phyloP scores from a whole-genome alignment of 257 asterid genomes.

The Solanum chilense region DNA sequence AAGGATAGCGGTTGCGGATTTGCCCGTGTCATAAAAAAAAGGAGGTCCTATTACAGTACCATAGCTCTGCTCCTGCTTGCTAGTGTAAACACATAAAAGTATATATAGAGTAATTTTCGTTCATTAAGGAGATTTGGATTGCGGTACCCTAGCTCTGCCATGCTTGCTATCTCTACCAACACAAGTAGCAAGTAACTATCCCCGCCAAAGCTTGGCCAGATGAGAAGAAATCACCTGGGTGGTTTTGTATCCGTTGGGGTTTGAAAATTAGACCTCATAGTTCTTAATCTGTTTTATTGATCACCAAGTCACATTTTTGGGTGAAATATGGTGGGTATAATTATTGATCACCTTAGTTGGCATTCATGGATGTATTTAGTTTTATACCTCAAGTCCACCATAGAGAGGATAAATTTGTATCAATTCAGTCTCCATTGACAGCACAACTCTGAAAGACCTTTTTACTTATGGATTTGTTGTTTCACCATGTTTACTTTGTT shows the following conservation, averaged over 20 bases:
- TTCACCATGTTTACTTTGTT: neutral
- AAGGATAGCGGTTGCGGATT: neutral
- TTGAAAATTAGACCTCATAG: neutral
- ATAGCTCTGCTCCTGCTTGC: neutral
- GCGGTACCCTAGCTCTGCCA: neutral
- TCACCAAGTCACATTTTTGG: neutral
- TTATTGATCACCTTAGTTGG: neutral
- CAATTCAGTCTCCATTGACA: neutral
- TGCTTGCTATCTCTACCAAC: neutral
- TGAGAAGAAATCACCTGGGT: neutral
- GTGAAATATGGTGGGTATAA: neutral
- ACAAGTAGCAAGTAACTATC: neutral
- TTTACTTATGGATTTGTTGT: neutral
- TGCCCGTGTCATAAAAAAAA: neutral
- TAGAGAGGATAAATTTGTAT: neutral
- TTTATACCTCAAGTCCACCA: neutral
- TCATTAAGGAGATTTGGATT: neutral
- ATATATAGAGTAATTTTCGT: neutral
- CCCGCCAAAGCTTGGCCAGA: neutral
- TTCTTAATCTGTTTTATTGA: neutral
- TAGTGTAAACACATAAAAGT: neutral
- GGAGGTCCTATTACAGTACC: neutral
- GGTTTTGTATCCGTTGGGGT: neutral
- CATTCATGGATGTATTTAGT: neutral
- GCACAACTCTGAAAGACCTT: neutral